A percentile compares a stretch with the other conserved stretches of the same genome.
These are phyloP conservation scores for Mycena pura DNA, from an alignment of 768 basidiomycete species.

Conservation along the genomic window DNA sequence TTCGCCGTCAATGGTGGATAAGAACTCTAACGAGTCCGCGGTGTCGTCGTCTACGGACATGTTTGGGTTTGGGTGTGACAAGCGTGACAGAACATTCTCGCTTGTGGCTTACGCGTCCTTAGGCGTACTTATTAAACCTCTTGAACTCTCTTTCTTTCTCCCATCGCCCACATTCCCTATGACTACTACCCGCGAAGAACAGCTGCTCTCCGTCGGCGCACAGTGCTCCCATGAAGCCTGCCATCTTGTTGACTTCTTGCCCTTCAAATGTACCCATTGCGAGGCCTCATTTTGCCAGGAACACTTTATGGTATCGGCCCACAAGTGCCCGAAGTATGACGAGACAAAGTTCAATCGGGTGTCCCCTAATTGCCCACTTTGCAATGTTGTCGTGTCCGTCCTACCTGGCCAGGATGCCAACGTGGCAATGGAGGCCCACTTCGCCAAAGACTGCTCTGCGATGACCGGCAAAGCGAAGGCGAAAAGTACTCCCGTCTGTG, in stretches of 20 bases:
- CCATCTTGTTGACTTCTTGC: conserved; percentile 80
- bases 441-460: conserved; percentile 68
- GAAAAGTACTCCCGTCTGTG: conserved; percentile 63
- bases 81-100: neutral
- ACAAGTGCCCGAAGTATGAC: conserved; percentile 75
- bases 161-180: conserved; percentile 20
- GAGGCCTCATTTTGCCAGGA: conserved; percentile 73
- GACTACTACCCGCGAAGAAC: conserved; percentile 48
- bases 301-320: conserved; percentile 75
- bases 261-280: conserved; percentile 88
- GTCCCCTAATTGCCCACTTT: conserved; percentile 82
- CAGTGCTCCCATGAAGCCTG: conserved; percentile 76
- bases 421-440: conserved; percentile 78
- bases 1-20: conserved; percentile 81
- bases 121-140: conserved; percentile 18
- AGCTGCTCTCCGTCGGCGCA: conserved; percentile 70
- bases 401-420: conserved; percentile 84
- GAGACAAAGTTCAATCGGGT: conserved; percentile 74
- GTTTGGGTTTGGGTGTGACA: neutral
- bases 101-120: conserved; percentile 18
- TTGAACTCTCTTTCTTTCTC: conserved; percentile 33
- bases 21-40: conserved; percentile 45
- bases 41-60: conserved; percentile 29
- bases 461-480: conserved; percentile 66
- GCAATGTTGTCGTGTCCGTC: conserved; percentile 76